Evolutionary conservation across 495 filamentous ascomycete species (phyloP).

Genomic region (Acidiella bohemica): DNA sequence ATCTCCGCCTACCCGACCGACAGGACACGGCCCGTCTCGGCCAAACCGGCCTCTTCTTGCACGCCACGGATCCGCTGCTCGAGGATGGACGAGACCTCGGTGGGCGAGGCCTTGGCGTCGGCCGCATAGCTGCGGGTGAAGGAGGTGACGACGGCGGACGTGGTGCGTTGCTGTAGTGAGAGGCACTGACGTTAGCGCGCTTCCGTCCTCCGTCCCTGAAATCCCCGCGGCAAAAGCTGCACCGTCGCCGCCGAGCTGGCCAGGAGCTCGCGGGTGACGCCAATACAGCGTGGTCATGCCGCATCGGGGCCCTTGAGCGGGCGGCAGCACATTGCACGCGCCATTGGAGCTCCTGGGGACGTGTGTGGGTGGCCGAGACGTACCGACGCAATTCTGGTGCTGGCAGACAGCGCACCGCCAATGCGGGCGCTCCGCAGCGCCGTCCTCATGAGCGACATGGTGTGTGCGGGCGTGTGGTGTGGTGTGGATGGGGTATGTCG

Average conservation of each 20-base stretch:
- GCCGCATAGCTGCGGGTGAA: constrained; percentile 81
- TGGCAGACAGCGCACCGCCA: constrained; percentile 53
- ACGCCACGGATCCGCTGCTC: constrained; percentile 98
- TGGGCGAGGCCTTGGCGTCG: constrained; percentile 89
- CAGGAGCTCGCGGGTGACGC: not conserved
- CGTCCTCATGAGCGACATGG: constrained; percentile 76
- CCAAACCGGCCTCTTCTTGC: constrained; percentile 86
- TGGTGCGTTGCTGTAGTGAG: constrained; percentile 60
- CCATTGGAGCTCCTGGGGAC: constrained; percentile 16
- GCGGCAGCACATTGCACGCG: not conserved
- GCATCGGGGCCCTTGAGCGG: constrained; percentile 14
- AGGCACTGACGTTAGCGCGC: constrained; percentile 16
- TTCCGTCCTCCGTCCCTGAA: constrained; percentile 15
- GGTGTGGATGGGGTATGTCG: constrained; percentile 11
- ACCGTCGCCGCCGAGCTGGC: not conserved
- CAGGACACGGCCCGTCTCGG: constrained; percentile 96
- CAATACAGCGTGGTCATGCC: not conserved
- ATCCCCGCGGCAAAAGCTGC: not conserved
- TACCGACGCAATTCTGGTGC: constrained; percentile 83
- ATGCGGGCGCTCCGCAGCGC: constrained; percentile 88
- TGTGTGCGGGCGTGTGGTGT: constrained; percentile 8
- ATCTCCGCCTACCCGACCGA: constrained; percentile 78
- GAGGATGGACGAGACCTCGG: constrained; percentile 97
- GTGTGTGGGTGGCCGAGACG: constrained; percentile 33
- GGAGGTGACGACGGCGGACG: constrained; percentile 60